These are phyloP conservation scores for Phytophthora rubi DNA, from an alignment of 352 stramenopile species.

Conservation along the genomic window DNA sequence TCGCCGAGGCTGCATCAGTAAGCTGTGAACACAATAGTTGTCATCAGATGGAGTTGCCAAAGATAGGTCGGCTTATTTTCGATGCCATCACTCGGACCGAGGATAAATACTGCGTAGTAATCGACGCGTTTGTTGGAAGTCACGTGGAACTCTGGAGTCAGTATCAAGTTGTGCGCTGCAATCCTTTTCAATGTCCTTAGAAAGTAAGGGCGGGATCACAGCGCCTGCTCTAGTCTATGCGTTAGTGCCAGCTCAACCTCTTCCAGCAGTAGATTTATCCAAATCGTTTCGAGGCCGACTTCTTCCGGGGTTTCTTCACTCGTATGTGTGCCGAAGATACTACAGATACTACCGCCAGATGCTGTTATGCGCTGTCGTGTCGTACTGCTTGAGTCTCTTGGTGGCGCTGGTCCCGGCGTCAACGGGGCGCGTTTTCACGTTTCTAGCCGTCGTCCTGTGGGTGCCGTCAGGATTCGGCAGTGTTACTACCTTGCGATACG, in stretches of 20 bases:
- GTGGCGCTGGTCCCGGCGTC: conserved; percentile 19
- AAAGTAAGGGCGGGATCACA: neutral
- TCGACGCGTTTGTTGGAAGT: neutral
- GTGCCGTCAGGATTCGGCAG: conserved; percentile 32
- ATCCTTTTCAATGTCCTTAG: neutral
- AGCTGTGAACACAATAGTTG: neutral
- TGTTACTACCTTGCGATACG: conserved; percentile 35
- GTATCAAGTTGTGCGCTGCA: neutral
- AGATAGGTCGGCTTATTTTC: conserved; percentile 6
- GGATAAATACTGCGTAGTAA: neutral
- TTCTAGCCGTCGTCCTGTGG: conserved; percentile 25
- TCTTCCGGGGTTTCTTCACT: conserved; percentile 21
- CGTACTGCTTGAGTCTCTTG: conserved; percentile 21
- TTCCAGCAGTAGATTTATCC: conserved; percentile 40
- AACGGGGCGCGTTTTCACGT: conserved; percentile 9
- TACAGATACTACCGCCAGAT: conserved; percentile 30
- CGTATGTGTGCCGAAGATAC: conserved; percentile 22
- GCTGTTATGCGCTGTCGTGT: conserved; percentile 15
- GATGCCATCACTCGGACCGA: neutral
- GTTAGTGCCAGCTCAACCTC: conserved; percentile 27
- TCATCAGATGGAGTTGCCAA: neutral
- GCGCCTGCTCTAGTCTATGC: conserved; percentile 19
- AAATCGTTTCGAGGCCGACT: conserved; percentile 39
- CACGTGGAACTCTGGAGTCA: neutral
- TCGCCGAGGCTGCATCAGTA: neutral